Evolutionary conservation across 2,329 filamentous ascomycete genomes (phyloP).

Genomic region (Penicillium sp.): DNA sequence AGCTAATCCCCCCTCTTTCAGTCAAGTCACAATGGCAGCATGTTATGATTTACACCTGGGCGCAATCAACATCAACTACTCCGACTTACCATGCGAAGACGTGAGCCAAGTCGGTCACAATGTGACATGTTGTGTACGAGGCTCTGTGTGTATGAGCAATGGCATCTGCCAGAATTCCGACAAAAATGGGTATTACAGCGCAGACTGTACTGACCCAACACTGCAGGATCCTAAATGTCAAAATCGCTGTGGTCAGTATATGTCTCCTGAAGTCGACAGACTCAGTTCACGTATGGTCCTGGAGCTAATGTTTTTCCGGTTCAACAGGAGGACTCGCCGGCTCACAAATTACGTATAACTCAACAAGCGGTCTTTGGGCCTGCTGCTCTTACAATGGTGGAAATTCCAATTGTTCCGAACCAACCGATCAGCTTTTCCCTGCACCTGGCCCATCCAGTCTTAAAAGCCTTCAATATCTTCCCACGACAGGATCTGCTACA

Average conservation of each 20-base stretch:
- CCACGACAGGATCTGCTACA: background rate
- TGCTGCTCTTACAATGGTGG: background rate
- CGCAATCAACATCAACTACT: background rate
- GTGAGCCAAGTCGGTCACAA: background rate
- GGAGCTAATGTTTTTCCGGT: background rate
- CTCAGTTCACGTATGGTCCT: too few relatives aligned
- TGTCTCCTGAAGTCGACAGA: background rate
- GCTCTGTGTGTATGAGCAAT: slow-evolving; percentile 1
- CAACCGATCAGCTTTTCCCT: background rate
- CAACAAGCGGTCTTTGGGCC: background rate
- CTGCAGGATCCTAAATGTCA: background rate
- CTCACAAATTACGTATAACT: slow-evolving; percentile 1
- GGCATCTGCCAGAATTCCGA: background rate
- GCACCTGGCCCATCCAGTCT: slow-evolving; percentile 2
- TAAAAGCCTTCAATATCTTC: background rate
- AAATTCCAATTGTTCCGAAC: background rate
- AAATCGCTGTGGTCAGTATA: background rate
- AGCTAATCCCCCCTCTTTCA: background rate
- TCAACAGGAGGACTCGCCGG: background rate
- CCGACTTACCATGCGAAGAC: background rate
- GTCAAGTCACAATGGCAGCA: background rate
- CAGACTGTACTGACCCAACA: slow-evolving; percentile 3
- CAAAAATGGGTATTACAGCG: background rate
- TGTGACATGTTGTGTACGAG: slow-evolving; percentile 1
- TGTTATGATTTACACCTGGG: background rate